Percentiles rank a stretch among this genome's conserved stretches.
Evolutionary conservation across 371 early-diverging fungal genomes (phyloP).

Genomic region (Dentiscutata heterogama): DNA sequence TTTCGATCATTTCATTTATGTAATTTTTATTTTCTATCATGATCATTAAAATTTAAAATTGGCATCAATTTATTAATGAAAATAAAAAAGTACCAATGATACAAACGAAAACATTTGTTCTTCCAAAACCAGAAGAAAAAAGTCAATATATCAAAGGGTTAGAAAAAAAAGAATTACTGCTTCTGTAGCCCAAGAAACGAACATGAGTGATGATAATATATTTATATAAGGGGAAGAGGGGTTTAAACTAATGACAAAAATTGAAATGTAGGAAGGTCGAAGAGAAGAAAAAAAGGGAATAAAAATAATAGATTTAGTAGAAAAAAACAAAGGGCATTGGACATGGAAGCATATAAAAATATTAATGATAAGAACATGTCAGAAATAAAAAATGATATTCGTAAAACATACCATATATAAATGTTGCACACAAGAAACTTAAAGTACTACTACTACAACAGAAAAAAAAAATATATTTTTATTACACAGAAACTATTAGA

Average conservation of each 20-base stretch:
- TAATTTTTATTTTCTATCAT: too few species aligned
- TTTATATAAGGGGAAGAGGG: background rate
- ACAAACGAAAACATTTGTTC: conserved; percentile 35
- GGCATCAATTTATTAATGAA: conserved; percentile 1
- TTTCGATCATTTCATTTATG: background rate
- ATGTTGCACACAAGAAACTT: conserved; percentile 17
- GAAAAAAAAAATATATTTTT: background rate
- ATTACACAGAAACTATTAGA: conserved; percentile 12
- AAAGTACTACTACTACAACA: background rate
- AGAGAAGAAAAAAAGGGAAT: background rate
- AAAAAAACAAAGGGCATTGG: background rate
- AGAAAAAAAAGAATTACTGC: conserved; percentile 2
- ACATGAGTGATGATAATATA: conserved; percentile 1
- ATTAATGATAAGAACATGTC: background rate
- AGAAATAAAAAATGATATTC: conserved; percentile 8
- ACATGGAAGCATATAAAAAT: conserved; percentile 19
- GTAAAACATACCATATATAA: conserved; percentile 20
- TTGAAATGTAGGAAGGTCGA: background rate
- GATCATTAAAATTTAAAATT: background rate
- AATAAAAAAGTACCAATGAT: conserved; percentile 4
- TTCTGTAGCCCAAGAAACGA: conserved; percentile 13
- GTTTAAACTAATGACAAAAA: conserved; percentile 7
- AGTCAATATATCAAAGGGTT: conserved; percentile 26
- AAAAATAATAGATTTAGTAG: background rate
- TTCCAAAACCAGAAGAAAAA: conserved; percentile 27